Conservation (phyloP, 2,329 filamentous ascomycete species). For the Colletotrichum tanaceti region DNA sequence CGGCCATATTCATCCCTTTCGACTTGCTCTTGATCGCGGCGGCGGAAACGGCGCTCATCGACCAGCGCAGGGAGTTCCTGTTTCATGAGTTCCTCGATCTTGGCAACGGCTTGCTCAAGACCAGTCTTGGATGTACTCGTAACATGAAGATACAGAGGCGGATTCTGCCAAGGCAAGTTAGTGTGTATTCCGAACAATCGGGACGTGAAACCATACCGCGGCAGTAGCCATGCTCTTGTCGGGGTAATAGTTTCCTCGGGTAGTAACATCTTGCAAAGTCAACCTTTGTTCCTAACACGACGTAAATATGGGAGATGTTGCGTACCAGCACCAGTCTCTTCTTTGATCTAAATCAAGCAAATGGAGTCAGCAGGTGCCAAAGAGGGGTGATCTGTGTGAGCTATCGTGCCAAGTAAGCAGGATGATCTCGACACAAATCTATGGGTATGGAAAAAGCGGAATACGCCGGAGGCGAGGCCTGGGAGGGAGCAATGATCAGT, state of each 20-base stretch:
- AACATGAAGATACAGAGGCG: constrained; percentile 93
- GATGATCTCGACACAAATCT: constrained; percentile 67
- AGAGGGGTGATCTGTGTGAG: constrained; percentile 71
- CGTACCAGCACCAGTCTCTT: constrained; percentile 99
- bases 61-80: constrained; percentile 95
- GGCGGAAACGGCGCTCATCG: constrained; percentile 91
- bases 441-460: constrained; percentile 46
- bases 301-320: constrained; percentile 65
- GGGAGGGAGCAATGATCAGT: constrained; percentile 49
- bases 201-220: constrained; percentile 70
- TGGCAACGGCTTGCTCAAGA: constrained; percentile 86
- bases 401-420: constrained; percentile 79
- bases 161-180: constrained; percentile 70
- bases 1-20: constrained; percentile 93
- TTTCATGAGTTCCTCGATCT: constrained; percentile 95
- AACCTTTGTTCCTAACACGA: constrained; percentile 65
- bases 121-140: constrained; percentile 93
- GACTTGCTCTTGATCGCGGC: constrained; percentile 81
- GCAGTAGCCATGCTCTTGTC: constrained; percentile 98
- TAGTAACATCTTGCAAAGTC: constrained; percentile 91
- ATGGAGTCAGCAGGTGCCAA: constrained; percentile 94
- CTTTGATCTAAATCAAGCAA: constrained; percentile 97
- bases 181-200: background rate
- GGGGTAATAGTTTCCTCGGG: constrained; percentile 93
- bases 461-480: constrained; percentile 33